Evolutionary conservation across 495 filamentous ascomycete species (phyloP).

Genomic region (Mytilinidion resinicola): DNA sequence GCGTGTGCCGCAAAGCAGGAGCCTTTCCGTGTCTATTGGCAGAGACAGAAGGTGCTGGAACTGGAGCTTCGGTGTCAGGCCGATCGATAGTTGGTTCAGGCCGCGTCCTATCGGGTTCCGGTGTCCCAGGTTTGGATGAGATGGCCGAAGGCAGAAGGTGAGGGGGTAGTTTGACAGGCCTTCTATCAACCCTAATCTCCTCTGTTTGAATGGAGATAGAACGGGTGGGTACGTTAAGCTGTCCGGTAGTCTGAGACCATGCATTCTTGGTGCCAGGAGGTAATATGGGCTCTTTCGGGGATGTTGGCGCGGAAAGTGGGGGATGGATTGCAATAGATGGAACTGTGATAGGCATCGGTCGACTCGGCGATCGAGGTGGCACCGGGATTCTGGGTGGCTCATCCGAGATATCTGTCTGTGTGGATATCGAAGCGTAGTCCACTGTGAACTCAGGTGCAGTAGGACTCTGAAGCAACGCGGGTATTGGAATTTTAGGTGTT

Average conservation of each 20-base stretch:
- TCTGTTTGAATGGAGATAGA: constrained; percentile 77
- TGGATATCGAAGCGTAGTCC: constrained; percentile 53
- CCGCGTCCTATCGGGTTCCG: constrained; percentile 35
- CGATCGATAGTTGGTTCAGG: constrained; percentile 19
- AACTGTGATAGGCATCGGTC: constrained; percentile 40
- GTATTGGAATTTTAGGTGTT: constrained; percentile 47
- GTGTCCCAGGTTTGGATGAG: constrained; percentile 49
- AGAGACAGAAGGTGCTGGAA: constrained; percentile 8
- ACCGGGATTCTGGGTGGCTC: constrained; percentile 14
- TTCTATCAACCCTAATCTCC: constrained; percentile 70
- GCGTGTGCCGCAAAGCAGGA: neutral
- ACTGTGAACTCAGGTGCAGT: constrained; percentile 12
- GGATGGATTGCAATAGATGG: constrained; percentile 63
- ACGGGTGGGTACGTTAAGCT: constrained; percentile 34
- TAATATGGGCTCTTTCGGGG: constrained; percentile 54
- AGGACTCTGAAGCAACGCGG: constrained; percentile 34
- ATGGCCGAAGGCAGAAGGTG: constrained; percentile 72
- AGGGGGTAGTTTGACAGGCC: constrained; percentile 64
- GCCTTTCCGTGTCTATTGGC: neutral
- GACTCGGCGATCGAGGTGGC: constrained; percentile 16
- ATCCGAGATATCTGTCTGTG: constrained; percentile 61
- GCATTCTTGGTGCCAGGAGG: constrained; percentile 60
- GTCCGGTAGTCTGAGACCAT: constrained; percentile 47
- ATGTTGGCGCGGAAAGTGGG: constrained; percentile 57
- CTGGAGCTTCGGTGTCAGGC: constrained; percentile 11